Percentiles rank a stretch among this genome's conserved stretches.
Conservation (phyloP, 345 rosid species). For the Bruguiera gymnorhiza region DNA sequence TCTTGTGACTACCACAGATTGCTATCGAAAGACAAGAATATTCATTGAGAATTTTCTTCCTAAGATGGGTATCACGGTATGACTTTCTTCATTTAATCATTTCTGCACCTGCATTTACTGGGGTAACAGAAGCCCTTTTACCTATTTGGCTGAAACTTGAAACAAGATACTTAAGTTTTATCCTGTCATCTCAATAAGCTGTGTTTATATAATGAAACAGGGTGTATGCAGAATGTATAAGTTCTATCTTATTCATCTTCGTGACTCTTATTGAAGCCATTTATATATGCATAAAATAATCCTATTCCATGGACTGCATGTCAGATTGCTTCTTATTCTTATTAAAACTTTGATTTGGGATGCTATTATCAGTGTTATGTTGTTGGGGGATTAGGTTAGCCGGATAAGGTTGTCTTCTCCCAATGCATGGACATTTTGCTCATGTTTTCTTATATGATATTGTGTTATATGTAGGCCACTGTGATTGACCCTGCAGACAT, state of each 20-base stretch:
- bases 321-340: neutral
- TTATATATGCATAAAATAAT: neutral
- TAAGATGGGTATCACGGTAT: conserved; percentile 85
- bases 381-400: neutral
- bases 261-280: too few relatives aligned
- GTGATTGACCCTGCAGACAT: conserved; percentile 96
- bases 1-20: conserved; percentile 88
- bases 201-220: too few relatives aligned
- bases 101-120: conserved; percentile 7
- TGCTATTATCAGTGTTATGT: neutral
- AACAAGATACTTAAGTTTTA: neutral
- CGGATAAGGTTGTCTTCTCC: neutral
- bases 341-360: neutral
- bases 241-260: too few relatives aligned
- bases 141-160: neutral
- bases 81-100: neutral
- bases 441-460: neutral
- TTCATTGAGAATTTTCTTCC: conserved; percentile 92
- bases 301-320: neutral
- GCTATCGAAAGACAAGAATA: conserved; percentile 90
- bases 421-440: neutral
- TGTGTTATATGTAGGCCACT: conserved; percentile 54
- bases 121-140: neutral
- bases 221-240: too few relatives aligned
- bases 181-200: neutral